A percentile compares a stretch with the other conserved stretches of the same genome.
phyloP scores from a whole-genome alignment of 805 yeast genomes.

The Starmerella bacillaris region DNA sequence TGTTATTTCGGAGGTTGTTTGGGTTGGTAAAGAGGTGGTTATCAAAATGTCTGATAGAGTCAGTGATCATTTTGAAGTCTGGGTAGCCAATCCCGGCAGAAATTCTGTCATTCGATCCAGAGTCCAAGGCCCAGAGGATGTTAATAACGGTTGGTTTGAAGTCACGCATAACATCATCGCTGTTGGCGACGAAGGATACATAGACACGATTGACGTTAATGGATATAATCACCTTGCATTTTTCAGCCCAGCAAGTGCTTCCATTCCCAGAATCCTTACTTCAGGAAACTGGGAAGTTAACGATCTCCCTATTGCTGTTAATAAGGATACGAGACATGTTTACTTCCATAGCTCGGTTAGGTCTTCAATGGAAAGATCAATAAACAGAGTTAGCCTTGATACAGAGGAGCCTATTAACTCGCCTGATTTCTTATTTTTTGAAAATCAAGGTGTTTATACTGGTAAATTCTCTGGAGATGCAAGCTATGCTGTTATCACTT shows the following conservation, averaged over 20 bases:
- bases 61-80: slow-evolving; percentile 44
- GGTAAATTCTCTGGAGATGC: slow-evolving; percentile 68
- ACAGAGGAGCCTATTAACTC: slow-evolving; percentile 23
- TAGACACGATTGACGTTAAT: slow-evolving; percentile 40
- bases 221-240: slow-evolving; percentile 66
- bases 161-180: slow-evolving; percentile 44
- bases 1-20: slow-evolving; percentile 49
- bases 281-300: slow-evolving; percentile 81
- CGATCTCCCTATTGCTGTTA: slow-evolving; percentile 38
- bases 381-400: slow-evolving; percentile 48
- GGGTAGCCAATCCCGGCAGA: slow-evolving; percentile 31
- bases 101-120: slow-evolving; percentile 29
- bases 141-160: slow-evolving; percentile 59
- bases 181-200: slow-evolving; percentile 47
- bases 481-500: slow-evolving; percentile 49
- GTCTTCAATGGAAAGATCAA: slow-evolving; percentile 67
- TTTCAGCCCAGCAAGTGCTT: slow-evolving; percentile 49
- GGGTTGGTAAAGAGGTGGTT: slow-evolving; percentile 47
- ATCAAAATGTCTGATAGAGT: slow-evolving; percentile 45
- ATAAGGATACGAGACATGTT: slow-evolving; percentile 33
- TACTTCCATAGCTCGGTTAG: slow-evolving; percentile 60
- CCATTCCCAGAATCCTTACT: slow-evolving; percentile 42
- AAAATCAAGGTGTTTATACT: slow-evolving; percentile 45
- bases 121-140: slow-evolving; percentile 25
- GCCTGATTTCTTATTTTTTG: slow-evolving; percentile 26